A percentile compares a stretch with the other conserved stretches of the same genome.
phyloP scores from a whole-genome alignment of 2,329 filamentous ascomycete species.

The Ophiostoma quercus region DNA sequence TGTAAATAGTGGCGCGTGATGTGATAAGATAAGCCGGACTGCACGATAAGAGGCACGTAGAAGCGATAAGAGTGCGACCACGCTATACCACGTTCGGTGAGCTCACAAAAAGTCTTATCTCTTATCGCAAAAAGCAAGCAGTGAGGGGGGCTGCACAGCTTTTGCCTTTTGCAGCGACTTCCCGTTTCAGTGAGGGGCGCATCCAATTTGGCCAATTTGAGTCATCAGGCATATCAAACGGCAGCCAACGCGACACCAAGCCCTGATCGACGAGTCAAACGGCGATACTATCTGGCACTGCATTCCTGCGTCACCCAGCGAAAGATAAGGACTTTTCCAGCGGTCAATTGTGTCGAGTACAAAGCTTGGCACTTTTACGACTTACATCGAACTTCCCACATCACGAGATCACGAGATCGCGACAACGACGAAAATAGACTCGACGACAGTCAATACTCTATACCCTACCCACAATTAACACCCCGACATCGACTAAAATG shows the following conservation, averaged over 20 bases:
- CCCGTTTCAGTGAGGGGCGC: conserved; percentile 16
- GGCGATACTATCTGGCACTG: not conserved
- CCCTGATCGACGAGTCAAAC: not conserved
- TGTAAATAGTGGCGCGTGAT: not conserved
- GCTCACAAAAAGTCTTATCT: conserved; percentile 17
- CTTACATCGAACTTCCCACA: not conserved
- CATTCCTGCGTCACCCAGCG: not conserved
- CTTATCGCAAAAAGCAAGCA: conserved; percentile 19
- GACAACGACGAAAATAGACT: not conserved
- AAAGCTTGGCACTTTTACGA: not conserved
- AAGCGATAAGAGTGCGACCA: not conserved
- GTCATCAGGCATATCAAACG: conserved; percentile 14
- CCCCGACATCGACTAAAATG: conserved; percentile 31
- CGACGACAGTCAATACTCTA: not conserved
- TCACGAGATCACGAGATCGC: not conserved
- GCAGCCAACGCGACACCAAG: not conserved
- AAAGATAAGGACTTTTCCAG: not conserved
- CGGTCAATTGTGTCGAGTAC: not conserved
- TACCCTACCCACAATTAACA: not conserved
- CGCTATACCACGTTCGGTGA: conserved; percentile 19
- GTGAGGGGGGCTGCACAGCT: conserved; percentile 16
- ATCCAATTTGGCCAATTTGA: conserved; percentile 13
- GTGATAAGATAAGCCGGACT: not conserved
- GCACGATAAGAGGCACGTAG: not conserved
- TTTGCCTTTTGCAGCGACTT: conserved; percentile 13